A percentile compares a stretch with the other conserved stretches of the same genome.
Conservation (phyloP, 768 basidiomycete genomes). For the Tephrocybe sp. region DNA sequence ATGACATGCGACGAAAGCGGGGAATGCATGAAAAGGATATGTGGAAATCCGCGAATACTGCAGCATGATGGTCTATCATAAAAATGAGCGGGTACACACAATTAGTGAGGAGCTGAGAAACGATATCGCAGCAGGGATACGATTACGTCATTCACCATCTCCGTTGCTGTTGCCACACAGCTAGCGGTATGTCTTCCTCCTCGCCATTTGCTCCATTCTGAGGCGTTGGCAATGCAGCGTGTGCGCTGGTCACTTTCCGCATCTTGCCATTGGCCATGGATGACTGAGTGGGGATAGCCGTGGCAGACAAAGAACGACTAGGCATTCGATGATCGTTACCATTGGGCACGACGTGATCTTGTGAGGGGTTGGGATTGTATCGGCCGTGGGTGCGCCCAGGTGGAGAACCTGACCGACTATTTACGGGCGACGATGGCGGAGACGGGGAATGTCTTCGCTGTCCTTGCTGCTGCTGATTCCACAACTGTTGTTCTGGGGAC, state of each 20-base stretch:
- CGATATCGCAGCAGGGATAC: constrained; percentile 5
- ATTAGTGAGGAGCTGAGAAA: constrained; percentile 3
- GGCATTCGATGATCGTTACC: constrained; percentile 39
- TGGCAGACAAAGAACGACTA: constrained; percentile 72
- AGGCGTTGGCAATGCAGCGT: constrained; percentile 44
- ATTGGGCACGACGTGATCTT: constrained; percentile 27
- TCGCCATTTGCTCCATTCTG: constrained; percentile 36
- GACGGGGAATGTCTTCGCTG: constrained; percentile 28
- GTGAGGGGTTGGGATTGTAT: constrained; percentile 30
- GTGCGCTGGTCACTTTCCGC: constrained; percentile 66
- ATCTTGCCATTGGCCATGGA: constrained; percentile 45
- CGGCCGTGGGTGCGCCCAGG: constrained; percentile 32
- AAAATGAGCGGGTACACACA: constrained; percentile 11
- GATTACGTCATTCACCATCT: constrained; percentile 37
- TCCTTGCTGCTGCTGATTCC: constrained; percentile 21
- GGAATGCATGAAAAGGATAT: constrained; percentile 1
- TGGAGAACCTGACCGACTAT: constrained; percentile 51
- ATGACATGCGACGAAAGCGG: constrained; percentile 9
- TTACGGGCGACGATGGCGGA: constrained; percentile 25
- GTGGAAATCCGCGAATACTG: constrained; percentile 18
- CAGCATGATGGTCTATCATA: constrained; percentile 18
- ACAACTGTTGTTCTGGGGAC: constrained; percentile 43
- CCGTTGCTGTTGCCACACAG: constrained; percentile 76
- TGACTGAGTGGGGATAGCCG: constrained; percentile 39
- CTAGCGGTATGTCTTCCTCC: constrained; percentile 80